A percentile compares a stretch with the other conserved stretches of the same genome.
Conservation (phyloP, 345 rosid genomes). For the Citrus hindsii region DNA sequence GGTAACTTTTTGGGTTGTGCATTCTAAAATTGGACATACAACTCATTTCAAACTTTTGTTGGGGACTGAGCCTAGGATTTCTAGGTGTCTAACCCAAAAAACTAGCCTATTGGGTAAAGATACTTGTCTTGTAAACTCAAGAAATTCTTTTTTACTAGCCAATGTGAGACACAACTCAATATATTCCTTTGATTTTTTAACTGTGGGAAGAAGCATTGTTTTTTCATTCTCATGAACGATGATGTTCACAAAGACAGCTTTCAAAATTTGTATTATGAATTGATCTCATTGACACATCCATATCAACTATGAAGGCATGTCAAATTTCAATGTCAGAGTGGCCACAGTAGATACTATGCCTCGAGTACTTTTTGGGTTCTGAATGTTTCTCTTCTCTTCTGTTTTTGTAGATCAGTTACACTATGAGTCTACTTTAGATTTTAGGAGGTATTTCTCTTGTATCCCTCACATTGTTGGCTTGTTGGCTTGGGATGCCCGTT, state of each 20-base stretch:
- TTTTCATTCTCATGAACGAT: not conserved
- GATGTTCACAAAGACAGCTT: too few relatives aligned
- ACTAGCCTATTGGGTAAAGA: too few relatives aligned
- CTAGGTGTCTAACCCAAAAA: too few relatives aligned
- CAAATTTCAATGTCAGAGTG: not conserved
- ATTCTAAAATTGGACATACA: not conserved
- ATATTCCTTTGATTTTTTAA: not conserved
- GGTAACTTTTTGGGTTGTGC: conserved; percentile 35
- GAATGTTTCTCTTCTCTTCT: not conserved
- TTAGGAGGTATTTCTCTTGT: not conserved
- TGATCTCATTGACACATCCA: not conserved
- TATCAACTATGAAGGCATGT: not conserved
- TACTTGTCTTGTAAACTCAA: too few relatives aligned
- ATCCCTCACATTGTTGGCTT: not conserved
- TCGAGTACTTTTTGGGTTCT: not conserved
- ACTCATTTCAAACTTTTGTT: not conserved
- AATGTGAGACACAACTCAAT: too few relatives aligned
- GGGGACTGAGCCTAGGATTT: too few relatives aligned
- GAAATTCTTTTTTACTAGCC: too few relatives aligned
- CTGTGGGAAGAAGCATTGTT: not conserved
- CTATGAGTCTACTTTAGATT: not conserved
- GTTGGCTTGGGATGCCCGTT: not conserved
- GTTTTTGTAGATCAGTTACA: not conserved
- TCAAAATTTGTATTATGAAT: not conserved
- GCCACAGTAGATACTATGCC: not conserved